phyloP scores from a whole-genome alignment of 352 stramenopile genomes.

The Phytophthora pisi region DNA sequence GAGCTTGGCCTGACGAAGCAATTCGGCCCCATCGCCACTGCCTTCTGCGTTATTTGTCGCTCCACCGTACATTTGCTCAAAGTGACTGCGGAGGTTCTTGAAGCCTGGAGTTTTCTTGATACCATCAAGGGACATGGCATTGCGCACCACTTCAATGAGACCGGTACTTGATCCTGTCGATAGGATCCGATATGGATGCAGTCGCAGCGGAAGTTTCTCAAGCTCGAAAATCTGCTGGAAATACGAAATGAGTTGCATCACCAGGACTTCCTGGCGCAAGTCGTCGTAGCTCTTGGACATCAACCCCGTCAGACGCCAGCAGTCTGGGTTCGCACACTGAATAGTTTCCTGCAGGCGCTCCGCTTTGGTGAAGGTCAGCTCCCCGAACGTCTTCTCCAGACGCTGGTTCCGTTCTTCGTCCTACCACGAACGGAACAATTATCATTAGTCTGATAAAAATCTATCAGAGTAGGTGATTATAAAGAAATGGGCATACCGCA shows the following conservation, averaged over 20 bases:
- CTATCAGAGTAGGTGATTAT: not conserved
- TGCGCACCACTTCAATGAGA: slow-evolving; percentile 95
- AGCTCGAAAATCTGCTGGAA: slow-evolving; percentile 94
- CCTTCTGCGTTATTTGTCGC: slow-evolving; percentile 49
- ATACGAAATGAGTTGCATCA: slow-evolving; percentile 97
- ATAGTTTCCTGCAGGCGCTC: slow-evolving; percentile 44
- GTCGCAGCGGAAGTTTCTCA: slow-evolving; percentile 90
- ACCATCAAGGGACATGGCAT: slow-evolving; percentile 96
- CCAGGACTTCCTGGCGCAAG: slow-evolving; percentile 96
- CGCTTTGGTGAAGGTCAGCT: slow-evolving; percentile 58
- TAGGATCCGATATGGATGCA: slow-evolving; percentile 96
- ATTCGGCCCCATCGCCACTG: slow-evolving; percentile 25
- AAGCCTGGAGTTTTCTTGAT: slow-evolving; percentile 93
- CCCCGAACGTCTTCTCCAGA: slow-evolving; percentile 73
- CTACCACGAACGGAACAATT: slow-evolving; percentile 5
- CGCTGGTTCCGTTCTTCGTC: slow-evolving; percentile 50
- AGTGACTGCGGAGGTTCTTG: slow-evolving; percentile 91
- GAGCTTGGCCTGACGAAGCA: slow-evolving; percentile 71
- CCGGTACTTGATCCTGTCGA: slow-evolving; percentile 94
- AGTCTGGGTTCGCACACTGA: slow-evolving; percentile 14
- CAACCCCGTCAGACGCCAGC: slow-evolving; percentile 71
- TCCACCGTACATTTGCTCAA: slow-evolving; percentile 92
- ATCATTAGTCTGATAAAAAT: slow-evolving; percentile 8
- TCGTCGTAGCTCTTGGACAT: slow-evolving; percentile 99
- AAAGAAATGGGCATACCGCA: slow-evolving; percentile 17